These are phyloP conservation scores for Volvox reticuliferus DNA, from an alignment of 139 green algal genomes.

Conservation along the genomic window DNA sequence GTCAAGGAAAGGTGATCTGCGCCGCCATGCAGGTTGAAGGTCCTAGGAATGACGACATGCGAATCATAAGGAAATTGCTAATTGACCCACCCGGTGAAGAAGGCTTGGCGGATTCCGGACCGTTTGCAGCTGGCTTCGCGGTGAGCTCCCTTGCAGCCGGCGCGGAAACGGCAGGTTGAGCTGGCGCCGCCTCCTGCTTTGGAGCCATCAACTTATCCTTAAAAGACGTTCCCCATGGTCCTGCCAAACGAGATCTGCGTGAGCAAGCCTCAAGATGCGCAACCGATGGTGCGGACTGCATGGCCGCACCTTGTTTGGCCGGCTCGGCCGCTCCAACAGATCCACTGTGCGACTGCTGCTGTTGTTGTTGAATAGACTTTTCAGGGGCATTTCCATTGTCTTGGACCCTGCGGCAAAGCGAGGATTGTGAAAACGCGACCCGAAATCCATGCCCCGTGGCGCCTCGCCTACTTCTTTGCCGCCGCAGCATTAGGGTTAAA, in stretches of 20 bases:
- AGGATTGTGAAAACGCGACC: neutral
- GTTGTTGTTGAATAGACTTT: neutral
- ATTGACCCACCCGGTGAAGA: neutral
- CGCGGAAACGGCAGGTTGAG: neutral
- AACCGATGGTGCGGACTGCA: neutral
- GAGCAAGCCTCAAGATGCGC: neutral
- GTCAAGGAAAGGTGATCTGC: neutral
- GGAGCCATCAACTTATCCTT: slow-evolving; percentile 41
- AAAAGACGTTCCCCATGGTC: slow-evolving; percentile 31
- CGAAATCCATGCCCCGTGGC: too few relatives aligned
- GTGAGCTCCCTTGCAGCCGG: neutral
- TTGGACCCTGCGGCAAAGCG: neutral
- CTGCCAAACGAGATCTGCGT: neutral
- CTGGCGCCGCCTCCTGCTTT: slow-evolving; percentile 13
- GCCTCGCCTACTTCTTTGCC: neutral
- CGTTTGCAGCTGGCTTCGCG: slow-evolving; percentile 6
- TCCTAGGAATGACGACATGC: too few relatives aligned
- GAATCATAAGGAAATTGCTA: neutral
- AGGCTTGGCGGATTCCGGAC: neutral
- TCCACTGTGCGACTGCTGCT: slow-evolving; percentile 5
- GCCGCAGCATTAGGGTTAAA: slow-evolving; percentile 19
- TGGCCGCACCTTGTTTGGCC: slow-evolving; percentile 20
- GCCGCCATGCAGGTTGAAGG: neutral
- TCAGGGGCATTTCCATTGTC: slow-evolving; percentile 29
- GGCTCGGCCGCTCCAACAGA: neutral